phyloP scores from a whole-genome alignment of 2,329 filamentous ascomycete genomes.

The Macrophomina phaseolina region DNA sequence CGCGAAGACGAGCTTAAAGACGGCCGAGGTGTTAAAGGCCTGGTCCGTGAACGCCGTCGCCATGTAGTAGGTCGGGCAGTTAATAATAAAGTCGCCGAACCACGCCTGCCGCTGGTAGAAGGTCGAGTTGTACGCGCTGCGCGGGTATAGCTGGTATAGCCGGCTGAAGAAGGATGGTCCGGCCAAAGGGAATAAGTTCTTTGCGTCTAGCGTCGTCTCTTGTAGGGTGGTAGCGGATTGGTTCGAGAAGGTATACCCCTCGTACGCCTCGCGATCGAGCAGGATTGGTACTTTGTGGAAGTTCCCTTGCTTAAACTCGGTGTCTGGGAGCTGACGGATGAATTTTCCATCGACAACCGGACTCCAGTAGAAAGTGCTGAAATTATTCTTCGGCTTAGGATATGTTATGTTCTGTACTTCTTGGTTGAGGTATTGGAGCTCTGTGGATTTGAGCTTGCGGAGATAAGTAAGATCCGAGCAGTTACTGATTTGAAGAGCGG shows the following conservation, averaged over 20 bases:
- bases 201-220: constrained; percentile 38
- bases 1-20: constrained; percentile 44
- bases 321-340: constrained; percentile 43
- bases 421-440: constrained; percentile 40
- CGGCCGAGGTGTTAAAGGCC: constrained; percentile 27
- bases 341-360: constrained; percentile 50
- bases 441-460: constrained; percentile 38
- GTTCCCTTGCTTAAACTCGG: constrained; percentile 40
- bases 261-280: constrained; percentile 46
- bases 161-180: constrained; percentile 46
- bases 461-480: constrained; percentile 37
- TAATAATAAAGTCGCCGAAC: constrained; percentile 54
- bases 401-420: constrained; percentile 34
- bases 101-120: constrained; percentile 45
- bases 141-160: constrained; percentile 49
- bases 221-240: constrained; percentile 35
- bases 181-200: constrained; percentile 42
- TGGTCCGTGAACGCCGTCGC: constrained; percentile 39
- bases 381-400: constrained; percentile 29
- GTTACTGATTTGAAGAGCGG: constrained; percentile 33
- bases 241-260: constrained; percentile 46
- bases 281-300: constrained; percentile 45
- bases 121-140: constrained; percentile 40
- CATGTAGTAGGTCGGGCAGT: constrained; percentile 49
- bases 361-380: constrained; percentile 50